These are phyloP conservation scores for Periconia macrospinosa DNA, from an alignment of 2,329 filamentous ascomycete genomes.

Conservation along the genomic window DNA sequence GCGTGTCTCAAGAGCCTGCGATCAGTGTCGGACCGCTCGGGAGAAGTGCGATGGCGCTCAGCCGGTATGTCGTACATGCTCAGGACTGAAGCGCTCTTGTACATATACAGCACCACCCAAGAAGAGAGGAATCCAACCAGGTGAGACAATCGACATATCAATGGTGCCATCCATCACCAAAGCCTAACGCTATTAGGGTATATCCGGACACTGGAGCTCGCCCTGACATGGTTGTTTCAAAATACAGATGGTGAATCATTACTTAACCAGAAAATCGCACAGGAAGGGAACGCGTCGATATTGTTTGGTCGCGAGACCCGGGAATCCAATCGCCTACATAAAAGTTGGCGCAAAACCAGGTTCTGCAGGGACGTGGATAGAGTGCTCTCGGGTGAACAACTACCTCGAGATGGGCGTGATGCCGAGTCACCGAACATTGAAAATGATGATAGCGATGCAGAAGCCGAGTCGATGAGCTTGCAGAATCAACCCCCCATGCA, in stretches of 20 bases:
- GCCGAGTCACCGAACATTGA: conserved; percentile 24
- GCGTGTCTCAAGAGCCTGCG: conserved; percentile 69
- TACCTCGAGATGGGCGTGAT: conserved; percentile 6
- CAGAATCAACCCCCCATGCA: conserved; percentile 8
- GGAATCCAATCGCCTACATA: conserved; percentile 61
- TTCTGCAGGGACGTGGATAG: conserved; percentile 66
- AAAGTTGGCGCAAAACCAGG: conserved; percentile 64
- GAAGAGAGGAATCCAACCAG: conserved; percentile 75
- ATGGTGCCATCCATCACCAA: not conserved
- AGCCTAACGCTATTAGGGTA: conserved; percentile 55
- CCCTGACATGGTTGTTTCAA: conserved; percentile 68
- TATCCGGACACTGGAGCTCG: conserved; percentile 71
- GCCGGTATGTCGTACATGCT: conserved; percentile 69
- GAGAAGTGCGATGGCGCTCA: conserved; percentile 74
- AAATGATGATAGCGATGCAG: conserved; percentile 30
- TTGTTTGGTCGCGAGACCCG: conserved; percentile 56
- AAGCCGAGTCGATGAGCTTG: conserved; percentile 9
- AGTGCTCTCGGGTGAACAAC: conserved; percentile 55
- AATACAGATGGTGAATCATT: conserved; percentile 62
- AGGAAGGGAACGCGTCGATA: conserved; percentile 50
- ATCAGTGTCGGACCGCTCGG: conserved; percentile 67
- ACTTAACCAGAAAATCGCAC: conserved; percentile 58
- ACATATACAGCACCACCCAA: conserved; percentile 74
- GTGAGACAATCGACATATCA: conserved; percentile 1
- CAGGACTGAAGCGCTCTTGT: conserved; percentile 64